phyloP scores from a whole-genome alignment of 345 rosid species.

The Theobroma cacao region DNA sequence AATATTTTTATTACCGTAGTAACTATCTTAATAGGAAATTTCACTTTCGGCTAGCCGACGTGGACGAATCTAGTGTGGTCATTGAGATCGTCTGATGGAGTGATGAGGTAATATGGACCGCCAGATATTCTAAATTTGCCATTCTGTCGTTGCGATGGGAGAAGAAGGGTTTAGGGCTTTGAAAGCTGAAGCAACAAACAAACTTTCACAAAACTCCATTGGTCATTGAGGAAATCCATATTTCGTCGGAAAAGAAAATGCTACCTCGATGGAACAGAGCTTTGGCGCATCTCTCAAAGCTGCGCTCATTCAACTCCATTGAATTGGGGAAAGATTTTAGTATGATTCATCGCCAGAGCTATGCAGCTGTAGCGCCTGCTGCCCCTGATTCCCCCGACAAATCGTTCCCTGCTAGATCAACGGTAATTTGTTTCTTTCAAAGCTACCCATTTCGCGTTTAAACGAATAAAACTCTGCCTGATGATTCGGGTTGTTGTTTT shows the following conservation, averaged over 20 bases:
- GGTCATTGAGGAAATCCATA: background rate
- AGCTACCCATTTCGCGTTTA: background rate
- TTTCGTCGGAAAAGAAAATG: conserved; percentile 29
- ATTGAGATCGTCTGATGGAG: background rate
- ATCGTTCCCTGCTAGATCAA: conserved; percentile 30
- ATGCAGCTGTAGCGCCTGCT: conserved; percentile 44
- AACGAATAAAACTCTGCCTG: background rate
- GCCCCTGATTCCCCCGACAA: conserved; percentile 24
- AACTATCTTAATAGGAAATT: too few species aligned
- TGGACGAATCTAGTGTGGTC: background rate
- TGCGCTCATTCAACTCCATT: conserved; percentile 27
- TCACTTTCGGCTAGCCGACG: too few species aligned
- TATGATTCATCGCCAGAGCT: conserved; percentile 33
- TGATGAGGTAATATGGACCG: conserved; percentile 1
- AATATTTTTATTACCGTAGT: too few species aligned
- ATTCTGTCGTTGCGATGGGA: background rate
- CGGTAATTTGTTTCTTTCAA: conserved; percentile 28
- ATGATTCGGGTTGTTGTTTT: background rate
- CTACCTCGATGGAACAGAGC: conserved; percentile 56
- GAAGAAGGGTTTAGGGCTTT: conserved; percentile 21
- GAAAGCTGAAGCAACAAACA: background rate
- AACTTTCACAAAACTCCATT: background rate
- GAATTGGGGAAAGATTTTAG: conserved; percentile 22
- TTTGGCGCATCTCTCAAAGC: conserved; percentile 33
- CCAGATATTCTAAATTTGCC: background rate